A percentile compares a stretch with the other conserved stretches of the same genome.
These are phyloP conservation scores for Hirschfeldia incana DNA, from an alignment of 345 rosid genomes.

Conservation along the genomic window DNA sequence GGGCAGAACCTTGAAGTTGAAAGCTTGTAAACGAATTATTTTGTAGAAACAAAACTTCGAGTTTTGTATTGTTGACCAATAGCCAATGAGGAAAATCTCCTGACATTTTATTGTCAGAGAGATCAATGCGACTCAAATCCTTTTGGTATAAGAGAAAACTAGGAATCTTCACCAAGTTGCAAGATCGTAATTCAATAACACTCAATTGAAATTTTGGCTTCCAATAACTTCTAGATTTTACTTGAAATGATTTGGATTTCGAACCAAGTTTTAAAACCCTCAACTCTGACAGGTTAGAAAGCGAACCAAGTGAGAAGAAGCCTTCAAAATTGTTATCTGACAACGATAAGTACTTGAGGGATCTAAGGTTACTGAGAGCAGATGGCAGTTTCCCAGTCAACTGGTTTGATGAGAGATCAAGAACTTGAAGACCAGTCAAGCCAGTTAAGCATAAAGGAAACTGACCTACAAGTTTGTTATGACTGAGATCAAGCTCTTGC, in stretches of 20 bases:
- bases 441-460: neutral
- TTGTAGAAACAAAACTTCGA: neutral
- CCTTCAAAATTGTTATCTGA: neutral
- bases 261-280: neutral
- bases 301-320: neutral
- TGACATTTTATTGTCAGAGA: neutral
- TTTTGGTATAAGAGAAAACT: neutral
- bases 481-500: conserved; percentile 12
- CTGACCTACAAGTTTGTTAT: neutral
- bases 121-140: neutral
- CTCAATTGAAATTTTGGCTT: neutral
- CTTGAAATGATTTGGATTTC: neutral
- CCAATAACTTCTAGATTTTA: neutral
- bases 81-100: neutral
- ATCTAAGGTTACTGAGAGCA: neutral
- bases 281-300: neutral
- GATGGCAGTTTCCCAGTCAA: neutral
- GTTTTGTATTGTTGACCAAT: neutral
- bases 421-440: neutral
- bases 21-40: neutral
- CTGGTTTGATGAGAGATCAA: neutral
- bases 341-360: neutral
- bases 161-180: neutral
- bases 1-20: neutral
- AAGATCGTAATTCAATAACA: neutral